Evolutionary conservation across 371 early-diverging fungal species (phyloP), one percentile per base, ranked within the genome.

Genomic region (Phascolomyces articulosus): DNA sequence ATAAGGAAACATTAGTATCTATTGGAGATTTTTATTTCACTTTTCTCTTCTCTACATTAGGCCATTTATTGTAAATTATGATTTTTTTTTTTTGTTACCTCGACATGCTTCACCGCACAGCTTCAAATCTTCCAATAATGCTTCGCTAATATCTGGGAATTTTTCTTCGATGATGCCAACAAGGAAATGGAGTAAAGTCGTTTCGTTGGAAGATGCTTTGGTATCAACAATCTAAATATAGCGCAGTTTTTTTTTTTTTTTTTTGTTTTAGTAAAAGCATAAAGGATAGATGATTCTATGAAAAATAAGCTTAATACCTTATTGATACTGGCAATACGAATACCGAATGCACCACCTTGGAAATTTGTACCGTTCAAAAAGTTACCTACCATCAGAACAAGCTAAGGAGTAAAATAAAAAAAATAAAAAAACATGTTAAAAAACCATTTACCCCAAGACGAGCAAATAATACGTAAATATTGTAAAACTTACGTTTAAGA

Each of bases 331-430:
- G 87, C 84, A 65, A 96, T 93, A 66, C 89, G 90, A 72, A 96
- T 95, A 51, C 96, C 97, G 81, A 91, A 95, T 0, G 95, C 95
- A 6, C 93, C 92, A 48, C 97, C 96, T 63, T 92, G 91, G 77
- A 93, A 91, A 2, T 89, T 88, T 0, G 90, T 84, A 11, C 93
- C 92, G 72, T 97, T 97, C 89, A 97, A 92, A 69, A 88, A 96
- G 77, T 97, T 97, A 47, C 97, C 96, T 2, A 96, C 75, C 62
- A 92, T 86, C 60, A 97, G 76, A 23, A 97, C 89, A 38, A 96
- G 71, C 85, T 93, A 81, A 4, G n/a, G n/a, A n/a, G n/a, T n/a
- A n/a, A 82, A 65, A 38, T 77, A 20, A 23, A 40, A 4, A 21
- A 3, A 24, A 55, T 21, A 28, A 21, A 55, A 34, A 9, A 6